Conservation (phyloP, 164 flowering plant species). For the Tetrastigma voinierianum region DNA sequence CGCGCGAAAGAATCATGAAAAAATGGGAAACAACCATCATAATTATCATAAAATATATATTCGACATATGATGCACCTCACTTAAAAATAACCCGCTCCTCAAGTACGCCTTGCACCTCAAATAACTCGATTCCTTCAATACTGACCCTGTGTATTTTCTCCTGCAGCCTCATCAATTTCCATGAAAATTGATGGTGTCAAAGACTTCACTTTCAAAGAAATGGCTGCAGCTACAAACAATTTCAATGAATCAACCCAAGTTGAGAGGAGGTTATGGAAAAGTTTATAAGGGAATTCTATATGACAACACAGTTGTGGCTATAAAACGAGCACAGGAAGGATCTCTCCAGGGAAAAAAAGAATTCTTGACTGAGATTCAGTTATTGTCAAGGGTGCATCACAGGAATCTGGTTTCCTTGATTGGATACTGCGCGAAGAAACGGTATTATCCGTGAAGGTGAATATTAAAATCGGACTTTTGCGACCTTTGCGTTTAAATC, state of each 20-base stretch:
- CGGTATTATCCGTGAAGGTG: constrained; percentile 66
- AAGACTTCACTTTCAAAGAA: constrained; percentile 54
- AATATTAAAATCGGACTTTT: too few species aligned
- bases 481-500: too few species aligned
- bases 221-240: constrained; percentile 54
- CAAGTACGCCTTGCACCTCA: too few species aligned
- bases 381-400: constrained; percentile 76
- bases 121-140: too few species aligned
- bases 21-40: too few species aligned
- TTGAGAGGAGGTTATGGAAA: constrained; percentile 91
- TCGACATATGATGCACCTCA: too few species aligned
- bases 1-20: too few species aligned
- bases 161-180: constrained; percentile 48
- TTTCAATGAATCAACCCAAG: constrained; percentile 42
- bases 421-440: constrained; percentile 74
- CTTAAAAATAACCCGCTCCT: too few species aligned
- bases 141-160: too few species aligned
- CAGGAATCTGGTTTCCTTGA: constrained; percentile 63
- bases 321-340: constrained; percentile 74
- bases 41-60: too few species aligned
- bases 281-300: constrained; percentile 62
- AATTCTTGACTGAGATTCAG: constrained; percentile 76
- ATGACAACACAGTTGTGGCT: constrained; percentile 54
- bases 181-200: constrained; percentile 69
- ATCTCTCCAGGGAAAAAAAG: constrained; percentile 70